Evolutionary conservation across 805 yeast species (phyloP), one percentile per base, ranked within the genome.

Genomic region (Saccharomycopsis amapae): DNA sequence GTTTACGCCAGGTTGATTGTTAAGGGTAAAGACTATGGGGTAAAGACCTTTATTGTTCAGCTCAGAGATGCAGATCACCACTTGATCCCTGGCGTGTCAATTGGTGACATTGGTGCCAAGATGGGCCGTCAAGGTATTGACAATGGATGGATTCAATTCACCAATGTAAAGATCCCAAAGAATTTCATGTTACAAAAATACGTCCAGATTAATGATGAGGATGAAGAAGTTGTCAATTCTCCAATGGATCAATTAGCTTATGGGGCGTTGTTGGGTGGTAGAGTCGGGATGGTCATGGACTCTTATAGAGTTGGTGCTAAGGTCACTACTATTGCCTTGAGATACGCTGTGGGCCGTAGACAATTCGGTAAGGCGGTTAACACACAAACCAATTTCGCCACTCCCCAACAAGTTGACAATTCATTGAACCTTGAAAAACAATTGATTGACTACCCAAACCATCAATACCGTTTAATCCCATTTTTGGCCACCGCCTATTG

Each of bases 91-190:
- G 97, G 97, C 46, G 68, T 89, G 47, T 65, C 85, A 26, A 71
- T 87, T 53, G 97, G 97, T 51, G 97, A 89, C 61, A 86, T 89
- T 60, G 97, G 97, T 46, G 78, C 84, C 53, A 89, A 89, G 67
- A 87, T 89, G 95, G 97, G 97, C 44, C 75, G 96, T 58, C 93
- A 88, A 58, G 96, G 95, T 48, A 85, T 89, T 54, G 97, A 89
- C 60, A 89, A 89, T 63, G 97, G 97, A 44, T 89, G 96, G 96
- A 85, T 89, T 58, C 96, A 88, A 66, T 89, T 85, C 66, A 71
- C 84, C 41, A 72, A 81, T 55, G 96, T 87, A 42, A 72, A 79
- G 42, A 84, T 89, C 52, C 97, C 97, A 46, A 75, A 88, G 51
- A 81, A 75, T 60, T 84, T 73, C 64, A 79, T 89, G 93, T 69